Evolutionary conservation across 345 rosid genomes (phyloP).

Genomic region (Kernera saxatilis): DNA sequence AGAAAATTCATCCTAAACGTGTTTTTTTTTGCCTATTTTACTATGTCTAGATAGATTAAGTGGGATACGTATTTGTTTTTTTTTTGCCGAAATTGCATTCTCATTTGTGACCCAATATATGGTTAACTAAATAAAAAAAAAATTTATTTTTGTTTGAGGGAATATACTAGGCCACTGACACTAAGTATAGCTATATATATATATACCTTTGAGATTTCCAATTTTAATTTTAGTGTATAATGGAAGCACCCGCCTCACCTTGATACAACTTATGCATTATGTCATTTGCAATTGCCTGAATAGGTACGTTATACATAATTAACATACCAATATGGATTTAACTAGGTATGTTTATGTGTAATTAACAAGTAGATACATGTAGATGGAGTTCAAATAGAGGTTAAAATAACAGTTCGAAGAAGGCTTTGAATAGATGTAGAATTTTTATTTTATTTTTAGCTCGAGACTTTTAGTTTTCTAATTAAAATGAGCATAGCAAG

Average conservation of each 20-base stretch:
- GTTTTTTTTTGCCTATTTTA: conserved; percentile 4
- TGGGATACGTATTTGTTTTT: not conserved
- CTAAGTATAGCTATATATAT: not conserved
- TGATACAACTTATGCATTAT: too few relatives aligned
- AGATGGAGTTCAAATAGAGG: too few relatives aligned
- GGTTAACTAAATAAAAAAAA: not conserved
- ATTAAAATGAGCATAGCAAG: too few relatives aligned
- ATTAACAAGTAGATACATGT: too few relatives aligned
- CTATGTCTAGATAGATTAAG: conserved; percentile 9
- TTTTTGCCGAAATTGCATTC: not conserved
- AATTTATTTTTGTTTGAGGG: not conserved
- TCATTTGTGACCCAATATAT: not conserved
- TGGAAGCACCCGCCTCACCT: not conserved
- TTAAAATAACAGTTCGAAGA: too few relatives aligned
- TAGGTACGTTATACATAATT: too few relatives aligned
- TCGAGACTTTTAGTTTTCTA: too few relatives aligned
- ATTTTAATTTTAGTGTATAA: not conserved
- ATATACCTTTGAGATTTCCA: not conserved
- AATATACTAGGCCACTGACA: not conserved
- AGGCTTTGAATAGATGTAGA: too few relatives aligned
- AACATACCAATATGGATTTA: too few relatives aligned
- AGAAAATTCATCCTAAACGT: conserved; percentile 7
- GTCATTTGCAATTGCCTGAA: too few relatives aligned
- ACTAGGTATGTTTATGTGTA: too few relatives aligned
- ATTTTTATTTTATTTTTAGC: too few relatives aligned